Evolutionary conservation across 2,329 filamentous ascomycete genomes (phyloP), one percentile per base, ranked within the genome.

Genomic region (Hypoxylon sp.): DNA sequence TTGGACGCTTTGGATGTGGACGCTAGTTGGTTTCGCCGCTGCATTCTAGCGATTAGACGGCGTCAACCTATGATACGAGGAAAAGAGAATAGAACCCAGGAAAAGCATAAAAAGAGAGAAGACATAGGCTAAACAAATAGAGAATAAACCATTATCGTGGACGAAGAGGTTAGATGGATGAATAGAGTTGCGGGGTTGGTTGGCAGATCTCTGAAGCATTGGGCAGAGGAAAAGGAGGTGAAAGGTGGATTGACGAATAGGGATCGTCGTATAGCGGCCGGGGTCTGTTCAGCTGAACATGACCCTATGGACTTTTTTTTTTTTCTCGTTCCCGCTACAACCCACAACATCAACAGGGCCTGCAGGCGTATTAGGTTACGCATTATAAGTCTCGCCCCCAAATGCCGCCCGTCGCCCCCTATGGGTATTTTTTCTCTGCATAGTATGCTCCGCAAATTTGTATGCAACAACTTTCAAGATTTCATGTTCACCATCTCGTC

Each of bases 161-260:
- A 45, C 19, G 53, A 50, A 52, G 17, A 55, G 53, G 23, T 23
- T 25, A 30, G 53, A 59, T 55, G 67, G 67, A 69, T 69, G 63
- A 67, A 64, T 69, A 67, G 53, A 63, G 57, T 68, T 70, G 60
- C 63, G 62, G 64, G 64, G 67, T 65, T 57, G 60, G 51, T 67
- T 60, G 55, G 59, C 51, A 38, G 43, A 25, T n/a, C 36, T 21
- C 23, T 52, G 61, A 41, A 59, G 56, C 61, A 58, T 25, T 34
- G 34, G 21, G 41, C n/a, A 28, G 36, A 13, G 25, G 56, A 60
- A 62, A 62, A 62, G 48, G 58, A 59, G 57, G 57, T 50, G 57
- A 62, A 55, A 52, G 17, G 50, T 25, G n/a, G 56, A 68, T 68
- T 68, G 65, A 51, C 65, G 61, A 68, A 68, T 68, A 58, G 14